Base-by-base conservation (phyloP, 2,329 filamentous ascomycete genomes). In the Colletotrichum liriopes region DNA sequence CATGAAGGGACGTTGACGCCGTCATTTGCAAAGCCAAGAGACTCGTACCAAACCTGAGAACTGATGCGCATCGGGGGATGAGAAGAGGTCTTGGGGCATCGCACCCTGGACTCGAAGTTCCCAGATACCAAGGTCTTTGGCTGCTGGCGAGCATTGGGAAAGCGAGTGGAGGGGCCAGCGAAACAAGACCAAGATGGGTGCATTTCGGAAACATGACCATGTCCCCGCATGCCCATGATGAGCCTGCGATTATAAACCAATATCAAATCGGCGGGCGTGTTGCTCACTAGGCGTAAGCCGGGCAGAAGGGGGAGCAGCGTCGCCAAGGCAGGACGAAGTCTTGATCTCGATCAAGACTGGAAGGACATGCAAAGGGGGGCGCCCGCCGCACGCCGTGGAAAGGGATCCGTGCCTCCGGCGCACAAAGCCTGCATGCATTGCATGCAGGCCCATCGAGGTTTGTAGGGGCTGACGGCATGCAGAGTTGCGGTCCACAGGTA, bases 331-430 rank as follows among this genome's bases (percentile, higher is more conserved):
- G 59, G 58, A 72, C 23, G 18, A 37, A 54, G 3, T 23, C 45
- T 26, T 62, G 20, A 41, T 37, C 61, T 41, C 37, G 47, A 41
- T 9, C 26, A 18, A 32, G 49, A 23, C 37, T 43, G 23, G 26
- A n/a, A 29, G 35, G 2, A 23, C 52, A 16, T 45, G 11, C 4
- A 35, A 47, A n/a, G 35, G 18, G 5, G 56, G 35, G 64, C 41
- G 35, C 61, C 52, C 32, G 51, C 43, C 39, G 45, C 20, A n/a
- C 35, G 18, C 58, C 59, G 52, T 70, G 65, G 70, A 65, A 70
- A 41, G 32, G n/a, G 59, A 72, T 59, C 70, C 70, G 70, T 60
- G 70, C 65, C 47, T 61, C 70, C 70, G 70, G 59, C 35, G 37
- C 47, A 26, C 35, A 45, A 62, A 6, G 29, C 29, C 29, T 32